phyloP scores from a whole-genome alignment of 768 basidiomycete genomes.

The Mycena maculata region DNA sequence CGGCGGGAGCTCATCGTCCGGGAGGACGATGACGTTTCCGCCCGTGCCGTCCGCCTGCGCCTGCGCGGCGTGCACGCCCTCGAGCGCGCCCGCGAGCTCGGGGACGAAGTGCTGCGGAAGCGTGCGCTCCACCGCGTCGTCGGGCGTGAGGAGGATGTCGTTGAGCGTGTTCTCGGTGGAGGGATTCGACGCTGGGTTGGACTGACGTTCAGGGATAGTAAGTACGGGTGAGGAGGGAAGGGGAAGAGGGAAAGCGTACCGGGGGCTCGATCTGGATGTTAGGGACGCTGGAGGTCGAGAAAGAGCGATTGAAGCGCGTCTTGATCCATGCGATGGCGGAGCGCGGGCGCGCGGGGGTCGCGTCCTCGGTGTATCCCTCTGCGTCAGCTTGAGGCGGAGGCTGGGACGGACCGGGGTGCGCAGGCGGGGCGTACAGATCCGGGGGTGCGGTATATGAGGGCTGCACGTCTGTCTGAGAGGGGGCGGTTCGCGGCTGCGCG shows the following conservation, averaged over 20 bases:
- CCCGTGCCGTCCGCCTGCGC: neutral
- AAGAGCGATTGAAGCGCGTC: slow-evolving; percentile 43
- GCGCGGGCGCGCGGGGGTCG: slow-evolving; percentile 24
- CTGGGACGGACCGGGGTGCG: neutral
- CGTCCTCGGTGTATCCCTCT: slow-evolving; percentile 1
- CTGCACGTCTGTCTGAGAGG: neutral
- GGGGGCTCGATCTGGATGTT: slow-evolving; percentile 61
- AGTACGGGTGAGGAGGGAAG: slow-evolving; percentile 5
- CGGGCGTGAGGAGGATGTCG: slow-evolving; percentile 58
- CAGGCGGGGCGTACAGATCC: neutral
- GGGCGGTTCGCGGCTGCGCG: neutral
- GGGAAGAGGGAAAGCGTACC: slow-evolving; percentile 43
- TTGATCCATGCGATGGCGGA: slow-evolving; percentile 39
- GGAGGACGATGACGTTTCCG: slow-evolving; percentile 38
- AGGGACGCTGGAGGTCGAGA: slow-evolving; percentile 51
- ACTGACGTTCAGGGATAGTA: slow-evolving; percentile 42
- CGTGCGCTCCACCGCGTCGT: slow-evolving; percentile 45
- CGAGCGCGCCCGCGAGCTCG: slow-evolving; percentile 11
- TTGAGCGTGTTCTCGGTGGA: slow-evolving; percentile 49
- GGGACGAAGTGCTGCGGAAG: slow-evolving; percentile 33
- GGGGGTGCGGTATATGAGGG: neutral
- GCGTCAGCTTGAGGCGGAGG: neutral
- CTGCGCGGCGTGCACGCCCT: slow-evolving; percentile 3
- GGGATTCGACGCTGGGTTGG: slow-evolving; percentile 50
- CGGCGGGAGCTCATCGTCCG: slow-evolving; percentile 48